Conservation (phyloP, 78 protist genomes). For the Speleostelium caveatum region DNA sequence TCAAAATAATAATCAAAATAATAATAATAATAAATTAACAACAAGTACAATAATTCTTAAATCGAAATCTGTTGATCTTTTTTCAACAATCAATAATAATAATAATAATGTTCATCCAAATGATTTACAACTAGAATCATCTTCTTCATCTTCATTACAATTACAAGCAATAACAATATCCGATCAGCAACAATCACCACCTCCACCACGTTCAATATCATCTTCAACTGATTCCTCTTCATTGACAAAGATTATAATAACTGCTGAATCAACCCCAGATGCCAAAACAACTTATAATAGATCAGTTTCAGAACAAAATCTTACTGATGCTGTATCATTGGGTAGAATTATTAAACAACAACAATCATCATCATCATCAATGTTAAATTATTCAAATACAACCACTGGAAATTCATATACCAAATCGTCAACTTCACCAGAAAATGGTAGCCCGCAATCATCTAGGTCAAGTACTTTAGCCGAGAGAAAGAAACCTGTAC, state of each 20-base stretch:
- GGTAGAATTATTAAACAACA: background rate
- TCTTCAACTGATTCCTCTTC: too few species aligned
- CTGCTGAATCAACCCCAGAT: background rate
- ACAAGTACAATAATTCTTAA: background rate
- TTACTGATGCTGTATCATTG: constrained; percentile 10
- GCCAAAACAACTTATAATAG: background rate
- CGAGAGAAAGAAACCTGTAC: constrained; percentile 1
- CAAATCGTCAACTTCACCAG: too few species aligned
- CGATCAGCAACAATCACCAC: background rate
- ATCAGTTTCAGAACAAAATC: constrained; percentile 23
- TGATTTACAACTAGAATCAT: background rate
- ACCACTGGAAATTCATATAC: background rate
- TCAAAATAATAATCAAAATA: too few species aligned
- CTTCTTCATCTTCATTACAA: background rate
- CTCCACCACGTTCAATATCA: background rate
- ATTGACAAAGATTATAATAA: too few species aligned
- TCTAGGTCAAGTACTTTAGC: background rate
- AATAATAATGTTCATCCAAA: too few species aligned
- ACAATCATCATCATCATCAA: background rate
- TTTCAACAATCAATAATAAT: too few species aligned
- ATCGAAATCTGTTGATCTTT: background rate
- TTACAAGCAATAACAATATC: constrained; percentile 8
- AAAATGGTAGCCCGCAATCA: background rate
- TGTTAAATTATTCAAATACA: background rate
- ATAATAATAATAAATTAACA: background rate